phyloP scores from a whole-genome alignment of 163 green algal genomes.

The Trebouxia gelatinosa region DNA sequence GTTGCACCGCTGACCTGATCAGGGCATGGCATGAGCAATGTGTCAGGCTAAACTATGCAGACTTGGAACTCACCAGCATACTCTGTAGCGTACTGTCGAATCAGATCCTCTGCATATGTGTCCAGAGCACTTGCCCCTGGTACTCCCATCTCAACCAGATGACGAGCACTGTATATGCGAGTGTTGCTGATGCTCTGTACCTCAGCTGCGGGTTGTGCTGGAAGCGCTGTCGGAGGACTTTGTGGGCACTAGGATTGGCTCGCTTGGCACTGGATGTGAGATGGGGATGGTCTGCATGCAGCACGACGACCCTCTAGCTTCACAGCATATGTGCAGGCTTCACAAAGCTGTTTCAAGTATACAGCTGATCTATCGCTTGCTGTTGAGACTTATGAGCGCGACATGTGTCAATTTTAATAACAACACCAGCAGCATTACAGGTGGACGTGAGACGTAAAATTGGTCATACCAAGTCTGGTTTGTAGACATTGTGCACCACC shows the following conservation, averaged over 20 bases:
- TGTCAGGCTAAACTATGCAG: too few species aligned
- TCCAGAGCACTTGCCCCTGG: background rate
- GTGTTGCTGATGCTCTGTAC: background rate
- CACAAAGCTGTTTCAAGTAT: background rate
- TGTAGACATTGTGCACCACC: slow-evolving; percentile 83
- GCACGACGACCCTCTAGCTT: background rate
- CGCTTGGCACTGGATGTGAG: background rate
- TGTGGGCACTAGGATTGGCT: background rate
- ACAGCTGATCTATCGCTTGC: background rate
- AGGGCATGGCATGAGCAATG: too few species aligned
- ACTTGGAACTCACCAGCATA: slow-evolving; percentile 13
- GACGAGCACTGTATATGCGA: background rate
- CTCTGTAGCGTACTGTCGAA: slow-evolving; percentile 1
- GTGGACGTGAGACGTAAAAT: background rate
- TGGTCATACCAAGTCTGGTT: slow-evolving; percentile 77
- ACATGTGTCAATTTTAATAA: too few species aligned
- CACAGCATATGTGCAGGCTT: background rate
- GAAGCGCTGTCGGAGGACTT: background rate
- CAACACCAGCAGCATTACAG: too few species aligned
- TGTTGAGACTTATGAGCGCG: background rate
- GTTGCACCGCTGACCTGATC: too few species aligned
- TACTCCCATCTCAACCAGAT: too few species aligned
- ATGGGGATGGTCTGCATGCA: background rate
- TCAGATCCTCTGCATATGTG: background rate
- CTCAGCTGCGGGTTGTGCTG: background rate